Percentiles rank a stretch among this genome's conserved stretches.
Conservation (phyloP, 345 rosid species). For the Citrus sp. region DNA sequence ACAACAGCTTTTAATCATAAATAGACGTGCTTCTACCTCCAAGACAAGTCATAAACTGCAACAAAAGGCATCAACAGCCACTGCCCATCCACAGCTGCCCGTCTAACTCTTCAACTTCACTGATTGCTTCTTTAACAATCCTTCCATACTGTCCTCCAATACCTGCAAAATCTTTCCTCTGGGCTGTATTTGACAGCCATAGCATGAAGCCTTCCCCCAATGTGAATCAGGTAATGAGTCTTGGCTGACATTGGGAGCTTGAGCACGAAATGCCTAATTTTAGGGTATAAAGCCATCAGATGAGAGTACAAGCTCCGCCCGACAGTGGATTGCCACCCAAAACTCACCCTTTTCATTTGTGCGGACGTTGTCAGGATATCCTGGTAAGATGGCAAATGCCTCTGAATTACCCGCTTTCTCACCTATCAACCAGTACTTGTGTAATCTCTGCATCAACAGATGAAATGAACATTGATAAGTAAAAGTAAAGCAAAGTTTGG, state of each 20-base stretch:
- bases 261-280: constrained; percentile 49
- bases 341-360: constrained; percentile 77
- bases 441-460: constrained; percentile 47
- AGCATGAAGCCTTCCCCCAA: constrained; percentile 52
- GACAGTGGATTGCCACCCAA: constrained; percentile 85
- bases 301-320: constrained; percentile 36
- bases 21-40: neutral
- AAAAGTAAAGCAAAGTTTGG: neutral
- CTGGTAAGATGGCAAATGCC: constrained; percentile 67
- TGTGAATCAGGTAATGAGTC: constrained; percentile 48
- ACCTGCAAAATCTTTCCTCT: constrained; percentile 63
- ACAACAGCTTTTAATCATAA: neutral
- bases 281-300: constrained; percentile 39
- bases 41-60: constrained; percentile 55
- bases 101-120: constrained; percentile 87
- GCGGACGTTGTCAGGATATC: constrained; percentile 80
- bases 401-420: constrained; percentile 80
- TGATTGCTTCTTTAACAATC: constrained; percentile 67
- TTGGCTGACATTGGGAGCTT: constrained; percentile 66
- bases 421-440: constrained; percentile 85
- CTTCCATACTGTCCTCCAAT: constrained; percentile 73
- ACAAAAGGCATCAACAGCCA: constrained; percentile 84
- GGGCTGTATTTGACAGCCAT: constrained; percentile 60
- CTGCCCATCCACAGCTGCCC: constrained; percentile 97
- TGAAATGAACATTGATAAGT: neutral